These are phyloP conservation scores for Entomortierella beljakovae DNA, from an alignment of 192 early-diverging fungal species.

Conservation along the genomic window DNA sequence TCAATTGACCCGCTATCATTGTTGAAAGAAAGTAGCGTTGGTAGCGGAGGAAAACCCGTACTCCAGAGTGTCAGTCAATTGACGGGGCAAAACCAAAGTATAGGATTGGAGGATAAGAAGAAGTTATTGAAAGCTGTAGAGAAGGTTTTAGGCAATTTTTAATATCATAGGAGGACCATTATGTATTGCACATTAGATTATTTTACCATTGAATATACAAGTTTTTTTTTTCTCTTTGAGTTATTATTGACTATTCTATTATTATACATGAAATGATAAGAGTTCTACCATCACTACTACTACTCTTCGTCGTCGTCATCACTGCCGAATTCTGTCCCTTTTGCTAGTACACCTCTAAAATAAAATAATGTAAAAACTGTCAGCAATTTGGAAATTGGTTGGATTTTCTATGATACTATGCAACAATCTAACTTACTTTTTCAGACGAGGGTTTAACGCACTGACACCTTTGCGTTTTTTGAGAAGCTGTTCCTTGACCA, in stretches of 20 bases:
- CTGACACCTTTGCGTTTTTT: slow-evolving; percentile 49
- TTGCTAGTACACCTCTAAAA: slow-evolving; percentile 22
- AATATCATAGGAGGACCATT: neutral
- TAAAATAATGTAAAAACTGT: neutral
- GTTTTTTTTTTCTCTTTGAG: no score
- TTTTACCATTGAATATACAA: no score
- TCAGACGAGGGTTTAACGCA: slow-evolving; percentile 34
- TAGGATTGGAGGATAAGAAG: slow-evolving; percentile 54
- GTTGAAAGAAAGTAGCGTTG: slow-evolving; percentile 1
- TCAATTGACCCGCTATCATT: slow-evolving; percentile 26
- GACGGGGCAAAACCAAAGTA: slow-evolving; percentile 47
- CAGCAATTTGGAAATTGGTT: no score
- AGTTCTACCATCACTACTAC: neutral
- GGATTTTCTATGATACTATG: no score
- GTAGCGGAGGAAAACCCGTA: slow-evolving; percentile 8
- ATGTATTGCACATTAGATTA: neutral
- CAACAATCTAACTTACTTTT: slow-evolving; percentile 18
- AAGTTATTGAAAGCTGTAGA: slow-evolving; percentile 40
- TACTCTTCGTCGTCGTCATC: slow-evolving; percentile 37
- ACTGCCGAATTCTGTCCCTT: slow-evolving; percentile 49
- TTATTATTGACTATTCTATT: neutral
- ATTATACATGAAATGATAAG: neutral
- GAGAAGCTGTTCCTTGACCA: slow-evolving; percentile 33
- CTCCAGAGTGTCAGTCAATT: slow-evolving; percentile 19
- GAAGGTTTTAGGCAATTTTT: slow-evolving; percentile 22